Conservation (phyloP, 352 stramenopile species). For the Pythium rishiriense region DNA sequence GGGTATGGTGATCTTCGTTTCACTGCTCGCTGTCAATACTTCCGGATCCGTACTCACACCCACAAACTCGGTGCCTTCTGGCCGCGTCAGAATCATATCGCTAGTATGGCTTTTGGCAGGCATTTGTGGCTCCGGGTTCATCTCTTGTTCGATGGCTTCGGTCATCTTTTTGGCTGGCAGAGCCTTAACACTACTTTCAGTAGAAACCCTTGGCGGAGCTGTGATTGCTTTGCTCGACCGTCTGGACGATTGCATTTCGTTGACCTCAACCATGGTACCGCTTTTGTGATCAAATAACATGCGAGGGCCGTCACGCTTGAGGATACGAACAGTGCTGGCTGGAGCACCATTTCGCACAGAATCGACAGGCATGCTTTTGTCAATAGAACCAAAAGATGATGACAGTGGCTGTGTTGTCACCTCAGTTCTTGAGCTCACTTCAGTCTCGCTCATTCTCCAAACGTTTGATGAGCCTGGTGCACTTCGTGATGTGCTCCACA, state of each 20-base stretch:
- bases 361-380: neutral
- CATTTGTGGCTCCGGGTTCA: neutral
- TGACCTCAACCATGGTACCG: conserved; percentile 50
- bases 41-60: too few relatives aligned
- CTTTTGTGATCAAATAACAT: conserved; percentile 80
- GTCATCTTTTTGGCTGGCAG: neutral
- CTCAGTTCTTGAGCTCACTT: conserved; percentile 8
- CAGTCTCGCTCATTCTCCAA: conserved; percentile 26
- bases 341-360: neutral
- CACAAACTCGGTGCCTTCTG: too few relatives aligned
- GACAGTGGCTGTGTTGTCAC: neutral
- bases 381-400: neutral
- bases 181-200: neutral
- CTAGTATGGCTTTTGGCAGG: neutral
- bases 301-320: conserved; percentile 53
- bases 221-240: neutral
- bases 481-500: conserved; percentile 1
- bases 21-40: neutral
- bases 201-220: neutral
- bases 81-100: neutral
- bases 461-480: neutral
- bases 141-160: neutral
- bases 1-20: neutral
- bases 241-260: conserved; percentile 16
- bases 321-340: conserved; percentile 37